Conservation (phyloP, 768 basidiomycete genomes). For the Russula abietina region DNA sequence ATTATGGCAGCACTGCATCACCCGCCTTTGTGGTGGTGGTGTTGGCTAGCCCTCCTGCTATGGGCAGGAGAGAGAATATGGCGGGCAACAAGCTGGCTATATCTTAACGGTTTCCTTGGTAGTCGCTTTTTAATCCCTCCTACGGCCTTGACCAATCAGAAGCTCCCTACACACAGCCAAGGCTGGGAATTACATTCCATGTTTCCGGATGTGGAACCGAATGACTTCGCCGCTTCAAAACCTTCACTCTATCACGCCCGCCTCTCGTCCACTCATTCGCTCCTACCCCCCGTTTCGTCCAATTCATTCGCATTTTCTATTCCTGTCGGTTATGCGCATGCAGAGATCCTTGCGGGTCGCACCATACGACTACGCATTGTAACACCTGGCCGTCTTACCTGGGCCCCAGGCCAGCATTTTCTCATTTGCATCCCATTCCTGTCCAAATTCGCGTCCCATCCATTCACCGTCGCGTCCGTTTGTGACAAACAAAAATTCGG, state of each 20-base stretch:
- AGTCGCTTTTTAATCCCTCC: slow-evolving; percentile 10
- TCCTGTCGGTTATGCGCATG: slow-evolving; percentile 63
- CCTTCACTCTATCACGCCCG: neutral
- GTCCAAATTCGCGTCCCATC: slow-evolving; percentile 56
- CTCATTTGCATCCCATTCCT: slow-evolving; percentile 61
- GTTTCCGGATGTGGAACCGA: slow-evolving; percentile 9
- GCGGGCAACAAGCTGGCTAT: slow-evolving; percentile 50
- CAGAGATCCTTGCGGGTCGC: slow-evolving; percentile 61
- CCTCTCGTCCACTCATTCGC: slow-evolving; percentile 9
- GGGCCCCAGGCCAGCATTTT: slow-evolving; percentile 79
- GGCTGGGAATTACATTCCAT: slow-evolving; percentile 17
- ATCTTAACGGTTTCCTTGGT: slow-evolving; percentile 51
- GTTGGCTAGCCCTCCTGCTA: slow-evolving; percentile 51
- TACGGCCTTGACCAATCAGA: neutral
- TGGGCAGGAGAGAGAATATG: slow-evolving; percentile 61
- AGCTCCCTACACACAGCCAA: neutral
- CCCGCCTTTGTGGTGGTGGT: slow-evolving; percentile 61
- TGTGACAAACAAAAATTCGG: slow-evolving; percentile 43
- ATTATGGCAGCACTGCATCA: slow-evolving; percentile 61
- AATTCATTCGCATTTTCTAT: slow-evolving; percentile 37
- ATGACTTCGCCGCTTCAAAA: neutral
- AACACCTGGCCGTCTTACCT: slow-evolving; percentile 48
- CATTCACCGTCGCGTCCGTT: slow-evolving; percentile 64
- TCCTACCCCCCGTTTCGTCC: slow-evolving; percentile 14
- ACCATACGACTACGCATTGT: slow-evolving; percentile 64